A percentile compares a stretch with the other conserved stretches of the same genome.
These are phyloP conservation scores for Schizonepeta tenuifolia DNA, from an alignment of 257 asterid genomes.

Conservation along the genomic window DNA sequence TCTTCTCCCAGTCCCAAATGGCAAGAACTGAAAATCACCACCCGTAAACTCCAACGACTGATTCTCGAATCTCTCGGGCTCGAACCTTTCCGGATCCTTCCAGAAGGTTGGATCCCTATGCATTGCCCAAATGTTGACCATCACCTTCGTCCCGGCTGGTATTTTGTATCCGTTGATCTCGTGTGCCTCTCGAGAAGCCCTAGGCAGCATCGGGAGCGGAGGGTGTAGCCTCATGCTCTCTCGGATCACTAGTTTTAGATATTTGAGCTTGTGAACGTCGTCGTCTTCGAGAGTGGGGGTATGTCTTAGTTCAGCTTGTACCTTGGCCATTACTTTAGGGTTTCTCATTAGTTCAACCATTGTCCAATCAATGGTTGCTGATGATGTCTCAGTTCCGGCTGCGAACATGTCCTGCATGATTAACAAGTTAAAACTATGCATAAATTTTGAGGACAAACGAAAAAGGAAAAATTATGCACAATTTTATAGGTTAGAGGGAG, in stretches of 20 bases:
- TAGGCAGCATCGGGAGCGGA: slow-evolving; percentile 21
- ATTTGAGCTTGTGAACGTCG: slow-evolving; percentile 27
- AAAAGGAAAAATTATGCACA: too few relatives aligned
- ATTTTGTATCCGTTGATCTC: slow-evolving; percentile 31
- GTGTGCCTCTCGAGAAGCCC: slow-evolving; percentile 23
- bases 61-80: slow-evolving; percentile 33
- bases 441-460: too few relatives aligned
- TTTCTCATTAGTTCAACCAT: slow-evolving; percentile 35
- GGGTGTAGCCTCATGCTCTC: slow-evolving; percentile 35
- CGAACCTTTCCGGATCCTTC: slow-evolving; percentile 35
- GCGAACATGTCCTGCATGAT: slow-evolving; percentile 22
- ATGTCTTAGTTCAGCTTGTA: slow-evolving; percentile 23
- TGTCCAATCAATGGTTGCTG: slow-evolving; percentile 37
- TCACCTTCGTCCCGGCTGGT: slow-evolving; percentile 29
- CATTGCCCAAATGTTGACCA: slow-evolving; percentile 45
- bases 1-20: slow-evolving; percentile 45
- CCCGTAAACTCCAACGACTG: slow-evolving; percentile 28
- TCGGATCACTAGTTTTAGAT: slow-evolving; percentile 32
- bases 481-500: too few relatives aligned
- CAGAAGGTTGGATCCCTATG: slow-evolving; percentile 41
- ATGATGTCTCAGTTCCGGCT: slow-evolving; percentile 32
- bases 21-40: slow-evolving; percentile 34
- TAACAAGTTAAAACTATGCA: too few relatives aligned
- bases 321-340: slow-evolving; percentile 2
- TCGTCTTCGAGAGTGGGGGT: slow-evolving; percentile 14